Base-by-base conservation (phyloP, 768 basidiomycete genomes). In the Macrocybe gigantea region DNA sequence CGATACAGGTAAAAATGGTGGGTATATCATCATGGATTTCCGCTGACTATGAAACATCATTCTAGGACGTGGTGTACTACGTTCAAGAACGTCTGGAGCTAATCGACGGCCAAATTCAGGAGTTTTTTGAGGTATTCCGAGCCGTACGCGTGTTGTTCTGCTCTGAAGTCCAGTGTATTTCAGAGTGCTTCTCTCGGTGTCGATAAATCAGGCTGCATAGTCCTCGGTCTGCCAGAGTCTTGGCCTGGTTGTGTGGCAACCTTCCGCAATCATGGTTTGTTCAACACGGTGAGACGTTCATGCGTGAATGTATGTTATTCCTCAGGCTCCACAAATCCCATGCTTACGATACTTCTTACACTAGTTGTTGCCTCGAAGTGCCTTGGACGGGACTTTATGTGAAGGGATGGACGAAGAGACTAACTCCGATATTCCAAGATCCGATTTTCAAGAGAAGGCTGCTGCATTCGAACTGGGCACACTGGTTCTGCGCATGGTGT, bases 281-380 rank as follows among this genome's bases (percentile, higher is more conserved):
- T 51, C 9, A 48, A 49, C 22, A 49, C 33, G n/a, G n/a, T 52
- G 8, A 48, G 48, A 15, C 29, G 38, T 12, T 2, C 44, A 2
- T 55, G 50, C 37, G 38, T 55, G 45, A 45, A 49, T 33, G 53
- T 55, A 41, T 39, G 50, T 33, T 14, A 7, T 11, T 41, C 12
- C 11, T 11, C 41, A 7, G n/a, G 34, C 15, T 36, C n/a, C 22
- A 22, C 22, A 22, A 22, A 22, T 22, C 22, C 22, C 22, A 22
- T 22, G 22, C 22, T 22, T 22, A 22, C 22, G 22, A 22, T 22
- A 22, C 22, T 22, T 22, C 22, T 22, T 22, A 22, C 22, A 2
- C 22, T 22, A 22, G 22, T 22, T 22, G 22, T 22, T 22, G 22
- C 22, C 22, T 22, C 22, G 22, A 22, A 22, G 22, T 22, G 22